These are phyloP conservation scores for Saccharum hybrid DNA, from an alignment of 202 grass and related monocot genomes.

Conservation along the genomic window DNA sequence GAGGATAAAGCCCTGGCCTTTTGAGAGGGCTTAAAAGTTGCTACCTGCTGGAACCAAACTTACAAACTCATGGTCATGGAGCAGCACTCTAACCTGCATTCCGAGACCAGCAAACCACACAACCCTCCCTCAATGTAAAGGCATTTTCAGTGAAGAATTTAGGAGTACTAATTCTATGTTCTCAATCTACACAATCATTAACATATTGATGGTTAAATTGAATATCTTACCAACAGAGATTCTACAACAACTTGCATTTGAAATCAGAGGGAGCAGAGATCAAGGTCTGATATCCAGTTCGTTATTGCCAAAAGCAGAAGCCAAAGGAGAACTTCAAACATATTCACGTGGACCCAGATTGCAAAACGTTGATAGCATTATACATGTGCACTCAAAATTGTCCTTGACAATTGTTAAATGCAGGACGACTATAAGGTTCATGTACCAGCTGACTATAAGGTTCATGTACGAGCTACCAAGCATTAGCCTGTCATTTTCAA, in stretches of 20 bases:
- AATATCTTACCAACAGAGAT: neutral
- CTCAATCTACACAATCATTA: neutral
- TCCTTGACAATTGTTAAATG: constrained; percentile 17
- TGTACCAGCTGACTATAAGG: neutral
- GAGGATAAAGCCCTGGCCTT: neutral
- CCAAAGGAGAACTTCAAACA: constrained; percentile 1
- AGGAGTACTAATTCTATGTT: neutral
- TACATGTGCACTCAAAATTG: neutral
- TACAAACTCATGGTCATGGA: neutral
- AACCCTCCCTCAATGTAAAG: neutral
- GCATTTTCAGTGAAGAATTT: neutral
- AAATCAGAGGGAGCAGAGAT: neutral
- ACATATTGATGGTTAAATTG: neutral
- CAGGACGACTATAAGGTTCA: constrained; percentile 12
- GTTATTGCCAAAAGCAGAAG: constrained; percentile 12
- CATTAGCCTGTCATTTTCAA: constrained; percentile 33
- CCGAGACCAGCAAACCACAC: neutral
- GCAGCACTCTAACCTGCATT: neutral
- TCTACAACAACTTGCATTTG: neutral
- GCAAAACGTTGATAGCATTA: neutral
- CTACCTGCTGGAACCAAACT: neutral
- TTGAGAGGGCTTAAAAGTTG: neutral
- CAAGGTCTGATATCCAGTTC: constrained; percentile 22
- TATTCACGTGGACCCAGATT: constrained; percentile 25
- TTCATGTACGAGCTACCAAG: neutral